Base-by-base conservation (phyloP, 23 red algal genomes). In the Pyropia yezoensis region DNA sequence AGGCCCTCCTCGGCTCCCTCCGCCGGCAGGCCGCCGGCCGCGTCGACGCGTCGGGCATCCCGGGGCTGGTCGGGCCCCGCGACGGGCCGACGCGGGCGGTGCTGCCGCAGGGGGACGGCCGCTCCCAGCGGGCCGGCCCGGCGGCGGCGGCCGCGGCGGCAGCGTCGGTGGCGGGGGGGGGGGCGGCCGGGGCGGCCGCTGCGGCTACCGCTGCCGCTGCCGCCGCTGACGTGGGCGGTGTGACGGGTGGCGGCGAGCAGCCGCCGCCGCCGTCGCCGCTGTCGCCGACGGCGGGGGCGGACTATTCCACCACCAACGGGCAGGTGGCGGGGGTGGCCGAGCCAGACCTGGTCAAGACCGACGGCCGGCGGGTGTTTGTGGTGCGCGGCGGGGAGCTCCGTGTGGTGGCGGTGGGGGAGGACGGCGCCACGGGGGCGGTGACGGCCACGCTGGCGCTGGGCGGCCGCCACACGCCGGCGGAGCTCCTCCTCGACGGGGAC, bases 401-500 rank as follows among this genome's bases (percentile, higher is more conserved):
- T 51, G 32, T 65, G 27, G 79, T 83, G 0, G 26, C 64, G 49
- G 79, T 83, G 7, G 50, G 55, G 6, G 59, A 83, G 3, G 61
- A 57, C n/a, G 79, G 79, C 39, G 67, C 66, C 19, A 19, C 59
- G 21, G 79, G 79, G 18, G 58, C 50, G 7, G 68, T 67, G 6
- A 50, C 60, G 11, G 79, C 60, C 29, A 62, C 59, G 67, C 32
- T 83, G 27, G 32, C 56, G 32, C 60, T 83, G 17, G 58, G 50
- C 17, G 57, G 68, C 34, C 52, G 68, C 34, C 52, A 70, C 16
- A 47, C 39, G 39, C 79, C 79, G 19, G 47, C 52, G 18, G 79
- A 83, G 20, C 72, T 83, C 66, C 79, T 83, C n/a, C 72, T 83
- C 26, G 28, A 83, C 59, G 79, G 79, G 13, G 79, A 83, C 29